Evolutionary conservation across 169 alveolate genomes (phyloP), one percentile per base, ranked within the genome.

Genomic region (Babesia sp.): DNA sequence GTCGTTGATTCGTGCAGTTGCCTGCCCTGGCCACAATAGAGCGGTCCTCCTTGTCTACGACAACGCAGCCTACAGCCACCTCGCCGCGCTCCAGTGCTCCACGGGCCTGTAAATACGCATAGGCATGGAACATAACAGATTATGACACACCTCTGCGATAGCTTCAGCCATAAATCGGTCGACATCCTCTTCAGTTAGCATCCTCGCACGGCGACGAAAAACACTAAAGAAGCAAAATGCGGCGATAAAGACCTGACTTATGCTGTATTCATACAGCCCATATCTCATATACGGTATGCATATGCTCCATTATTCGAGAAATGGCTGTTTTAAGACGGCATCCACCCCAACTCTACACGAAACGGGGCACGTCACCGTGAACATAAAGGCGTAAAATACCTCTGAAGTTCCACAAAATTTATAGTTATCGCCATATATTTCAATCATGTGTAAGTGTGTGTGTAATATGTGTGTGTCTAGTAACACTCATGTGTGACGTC

Each of bases 31-130:
- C 76, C 3, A 64, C 81, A 0, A 68, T 45, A 12, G 39, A 7
- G 1, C 58, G 12, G 2, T 31, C 20, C 11, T 53, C 71, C 55
- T 82, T 67, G 57, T 69, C 82, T 28, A 82, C 86, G 14, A 82
- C 66, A 28, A 73, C 57, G 59, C 90, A 82, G 45, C 86, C 90
- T n/a, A 82, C 90, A 24, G 90, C 79, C 0, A 82, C 87, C 55
- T 82, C 90, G 22, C 81, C 86, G 28, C 39, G 26, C 36, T 75
- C 77, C 55, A 77, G 39, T 2, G 88, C 90, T 18, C 6, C 12
- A 16, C 81, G 54, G 16, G 90, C 90, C 83, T 82, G 44, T 24
- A 16, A 54, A 29, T 22, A 20, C n/a, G 22, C 26, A 2, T 24
- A 34, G 22, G 45, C 29, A 22, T 59, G 26, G 8, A 29, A 41